Conservation (phyloP, 768 basidiomycete species). For the Candolleomyces efflorescens region DNA sequence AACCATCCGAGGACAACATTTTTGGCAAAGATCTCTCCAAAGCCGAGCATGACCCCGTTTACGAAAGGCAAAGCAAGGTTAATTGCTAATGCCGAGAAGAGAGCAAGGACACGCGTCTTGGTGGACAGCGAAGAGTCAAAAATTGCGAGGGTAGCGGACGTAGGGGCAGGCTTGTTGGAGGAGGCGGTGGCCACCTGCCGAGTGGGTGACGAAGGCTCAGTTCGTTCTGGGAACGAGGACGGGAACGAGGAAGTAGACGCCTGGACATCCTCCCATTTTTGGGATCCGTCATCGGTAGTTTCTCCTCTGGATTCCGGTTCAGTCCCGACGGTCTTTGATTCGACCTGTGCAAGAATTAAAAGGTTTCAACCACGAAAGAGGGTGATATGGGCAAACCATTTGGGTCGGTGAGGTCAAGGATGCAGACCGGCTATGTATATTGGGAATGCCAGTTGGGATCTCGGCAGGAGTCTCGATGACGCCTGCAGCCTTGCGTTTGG, state of each 20-base stretch:
- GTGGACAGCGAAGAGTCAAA: slow-evolving; percentile 65
- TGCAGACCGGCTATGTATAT: not conserved
- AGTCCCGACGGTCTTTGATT: not conserved
- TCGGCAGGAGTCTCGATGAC: slow-evolving; percentile 17
- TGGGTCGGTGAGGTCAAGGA: not conserved
- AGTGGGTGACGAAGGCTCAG: slow-evolving; percentile 44
- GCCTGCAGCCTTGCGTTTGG: slow-evolving; percentile 33
- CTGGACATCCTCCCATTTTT: slow-evolving; percentile 75
- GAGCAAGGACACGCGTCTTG: slow-evolving; percentile 62
- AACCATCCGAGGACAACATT: slow-evolving; percentile 59
- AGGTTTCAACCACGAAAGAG: not conserved
- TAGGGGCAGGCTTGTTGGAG: slow-evolving; percentile 22
- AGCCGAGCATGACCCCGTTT: slow-evolving; percentile 95
- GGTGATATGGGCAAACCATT: slow-evolving; percentile 8
- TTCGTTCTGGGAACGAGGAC: slow-evolving; percentile 70
- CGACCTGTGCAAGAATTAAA: not conserved
- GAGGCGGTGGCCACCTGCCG: slow-evolving; percentile 5
- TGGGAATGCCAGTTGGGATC: slow-evolving; percentile 8
- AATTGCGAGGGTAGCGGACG: slow-evolving; percentile 61
- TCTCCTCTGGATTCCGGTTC: slow-evolving; percentile 2
- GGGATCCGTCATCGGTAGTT: slow-evolving; percentile 37
- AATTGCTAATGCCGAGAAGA: slow-evolving; percentile 73
- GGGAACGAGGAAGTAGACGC: slow-evolving; percentile 67
- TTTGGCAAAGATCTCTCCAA: slow-evolving; percentile 90
- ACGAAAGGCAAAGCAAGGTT: slow-evolving; percentile 86